Evolutionary conservation across 2,329 filamentous ascomycete genomes (phyloP), one percentile per base, ranked within the genome.

Genomic region (Cordyceps pruinosa): DNA sequence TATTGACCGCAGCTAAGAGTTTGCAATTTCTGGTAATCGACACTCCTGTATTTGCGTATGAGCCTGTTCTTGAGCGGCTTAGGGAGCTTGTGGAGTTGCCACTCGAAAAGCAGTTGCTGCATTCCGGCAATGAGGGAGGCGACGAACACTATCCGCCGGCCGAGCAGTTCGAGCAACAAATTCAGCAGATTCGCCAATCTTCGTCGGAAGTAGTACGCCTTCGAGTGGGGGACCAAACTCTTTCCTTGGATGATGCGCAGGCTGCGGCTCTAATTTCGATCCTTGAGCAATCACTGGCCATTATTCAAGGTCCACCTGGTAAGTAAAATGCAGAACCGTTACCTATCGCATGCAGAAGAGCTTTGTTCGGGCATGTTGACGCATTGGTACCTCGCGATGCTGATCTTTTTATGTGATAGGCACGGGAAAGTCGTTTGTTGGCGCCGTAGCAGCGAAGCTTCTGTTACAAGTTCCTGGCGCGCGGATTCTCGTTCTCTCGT

Each of bases 361-460:
- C n/a, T n/a, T n/a, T n/a, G n/a, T n/a, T n/a, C n/a, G n/a, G n/a
- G n/a, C n/a, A n/a, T n/a, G n/a, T n/a, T n/a, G n/a, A n/a, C n/a
- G n/a, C n/a, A n/a, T n/a, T n/a, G n/a, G n/a, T n/a, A n/a, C n/a
- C n/a, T n/a, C n/a, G n/a, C n/a, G n/a, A n/a, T n/a, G n/a, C n/a
- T n/a, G n/a, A n/a, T n/a, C n/a, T n/a, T n/a, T n/a, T n/a, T n/a
- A n/a, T n/a, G n/a, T n/a, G n/a, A 21, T 46, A 85, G 84, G 86
- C 0, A 91, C 87, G 0, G 88, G 88, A 1, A 92, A 92, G 62
- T 89, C 86, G 0, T 89, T 89, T 60, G 79, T 89, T 3, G 88
- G 88, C 0, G 83, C 86, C 0, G 70, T 87, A 2, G 72, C 86
- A 1, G 79, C 82, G 0, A 84, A 84, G 53, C 68, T 75, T 0